phyloP scores from a whole-genome alignment of 1,284 basidiomycete genomes.

The Sanghuangporus weigelae region DNA sequence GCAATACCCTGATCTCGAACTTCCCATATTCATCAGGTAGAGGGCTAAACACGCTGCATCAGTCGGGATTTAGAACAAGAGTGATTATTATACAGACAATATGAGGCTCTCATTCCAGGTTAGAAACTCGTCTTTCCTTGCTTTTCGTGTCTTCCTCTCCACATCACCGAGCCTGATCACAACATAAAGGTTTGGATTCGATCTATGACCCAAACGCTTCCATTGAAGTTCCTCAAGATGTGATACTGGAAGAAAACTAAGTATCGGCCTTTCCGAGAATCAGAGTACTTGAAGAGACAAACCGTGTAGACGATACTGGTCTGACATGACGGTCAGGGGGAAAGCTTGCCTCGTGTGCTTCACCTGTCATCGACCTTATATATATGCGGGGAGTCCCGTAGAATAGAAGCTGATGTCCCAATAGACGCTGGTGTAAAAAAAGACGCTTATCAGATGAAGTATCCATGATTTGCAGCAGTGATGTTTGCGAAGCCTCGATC shows the following conservation, averaged over 20 bases:
- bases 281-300: background rate
- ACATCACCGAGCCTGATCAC: background rate
- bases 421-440: no score
- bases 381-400: background rate
- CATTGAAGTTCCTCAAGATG: background rate
- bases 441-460: no score
- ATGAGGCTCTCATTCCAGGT: background rate
- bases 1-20: background rate
- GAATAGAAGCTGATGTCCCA: no score
- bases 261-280: background rate
- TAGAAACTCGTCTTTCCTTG: background rate
- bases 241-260: background rate
- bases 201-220: background rate
- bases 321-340: background rate
- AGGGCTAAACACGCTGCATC: background rate
- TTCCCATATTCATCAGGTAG: background rate
- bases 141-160: background rate
- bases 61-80: background rate
- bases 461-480: no score
- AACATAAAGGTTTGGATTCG: background rate
- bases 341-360: background rate
- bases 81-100: background rate
- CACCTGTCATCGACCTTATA: background rate
- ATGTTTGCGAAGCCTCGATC: no score
- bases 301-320: background rate